phyloP scores from a whole-genome alignment of 2,329 filamentous ascomycete genomes.

The Lizonia empirigonia region DNA sequence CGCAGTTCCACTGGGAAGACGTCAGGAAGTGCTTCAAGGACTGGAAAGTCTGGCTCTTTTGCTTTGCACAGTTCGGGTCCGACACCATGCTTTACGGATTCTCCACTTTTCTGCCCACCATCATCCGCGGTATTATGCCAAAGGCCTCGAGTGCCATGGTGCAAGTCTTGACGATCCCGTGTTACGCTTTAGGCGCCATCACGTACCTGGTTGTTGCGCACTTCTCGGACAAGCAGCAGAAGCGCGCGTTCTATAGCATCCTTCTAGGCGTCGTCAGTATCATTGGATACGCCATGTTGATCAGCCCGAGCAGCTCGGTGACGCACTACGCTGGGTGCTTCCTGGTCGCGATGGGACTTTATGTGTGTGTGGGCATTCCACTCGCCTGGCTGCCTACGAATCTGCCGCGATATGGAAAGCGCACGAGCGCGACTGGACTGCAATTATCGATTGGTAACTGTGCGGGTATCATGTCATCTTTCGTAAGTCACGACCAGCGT shows the following conservation, averaged over 20 bases:
- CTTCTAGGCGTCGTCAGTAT: slow-evolving; percentile 67
- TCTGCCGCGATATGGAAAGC: slow-evolving; percentile 75
- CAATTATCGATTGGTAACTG: slow-evolving; percentile 74
- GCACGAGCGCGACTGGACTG: slow-evolving; percentile 72
- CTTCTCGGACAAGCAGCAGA: slow-evolving; percentile 70
- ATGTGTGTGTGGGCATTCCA: slow-evolving; percentile 62
- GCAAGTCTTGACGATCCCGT: slow-evolving; percentile 78
- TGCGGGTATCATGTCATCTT: slow-evolving; percentile 74
- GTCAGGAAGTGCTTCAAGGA: slow-evolving; percentile 71
- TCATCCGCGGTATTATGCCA: slow-evolving; percentile 71
- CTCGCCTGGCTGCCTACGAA: slow-evolving; percentile 69
- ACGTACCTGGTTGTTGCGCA: slow-evolving; percentile 70
- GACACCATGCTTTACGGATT: slow-evolving; percentile 82
- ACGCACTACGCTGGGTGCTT: slow-evolving; percentile 79
- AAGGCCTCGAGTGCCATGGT: slow-evolving; percentile 67
- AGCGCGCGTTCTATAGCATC: slow-evolving; percentile 68
- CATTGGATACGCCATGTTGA: slow-evolving; percentile 70
- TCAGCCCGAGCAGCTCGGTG: slow-evolving; percentile 63
- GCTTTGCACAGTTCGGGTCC: slow-evolving; percentile 70
- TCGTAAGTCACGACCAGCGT: slow-evolving; percentile 54
- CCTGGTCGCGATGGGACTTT: slow-evolving; percentile 75
- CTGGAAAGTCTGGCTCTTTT: slow-evolving; percentile 78
- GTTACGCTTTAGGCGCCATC: slow-evolving; percentile 73
- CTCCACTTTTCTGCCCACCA: slow-evolving; percentile 78
- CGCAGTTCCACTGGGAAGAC: slow-evolving; percentile 64